Percentiles rank a stretch among this genome's conserved stretches.
phyloP scores from a whole-genome alignment of 2,329 filamentous ascomycete genomes.

The Phyllosticta citribraziliensis region DNA sequence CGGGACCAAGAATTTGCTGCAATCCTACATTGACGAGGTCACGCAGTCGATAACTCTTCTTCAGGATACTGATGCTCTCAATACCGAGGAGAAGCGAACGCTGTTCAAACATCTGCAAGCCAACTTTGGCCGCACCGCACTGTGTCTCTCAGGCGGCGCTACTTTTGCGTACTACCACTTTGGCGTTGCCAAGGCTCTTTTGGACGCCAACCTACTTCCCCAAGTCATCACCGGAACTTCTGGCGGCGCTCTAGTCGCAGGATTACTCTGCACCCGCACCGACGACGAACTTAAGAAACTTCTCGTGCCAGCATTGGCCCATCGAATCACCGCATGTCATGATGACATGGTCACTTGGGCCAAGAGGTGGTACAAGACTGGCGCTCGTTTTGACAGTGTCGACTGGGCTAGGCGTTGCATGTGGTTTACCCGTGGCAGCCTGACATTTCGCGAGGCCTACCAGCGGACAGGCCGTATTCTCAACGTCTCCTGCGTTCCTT shows the following conservation, averaged over 20 bases:
- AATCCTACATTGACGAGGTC: slow-evolving; percentile 81
- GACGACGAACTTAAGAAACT: slow-evolving; percentile 81
- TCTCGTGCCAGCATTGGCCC: slow-evolving; percentile 76
- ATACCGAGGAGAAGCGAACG: slow-evolving; percentile 61
- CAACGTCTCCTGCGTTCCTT: slow-evolving; percentile 92
- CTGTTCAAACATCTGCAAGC: slow-evolving; percentile 83
- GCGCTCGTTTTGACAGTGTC: slow-evolving; percentile 85
- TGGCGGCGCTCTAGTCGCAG: slow-evolving; percentile 83
- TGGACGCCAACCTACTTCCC: slow-evolving; percentile 77
- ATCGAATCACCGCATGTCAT: slow-evolving; percentile 74
- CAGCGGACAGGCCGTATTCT: slow-evolving; percentile 86
- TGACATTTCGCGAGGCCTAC: slow-evolving; percentile 93
- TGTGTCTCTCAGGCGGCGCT: slow-evolving; percentile 88
- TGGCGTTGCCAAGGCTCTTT: slow-evolving; percentile 77
- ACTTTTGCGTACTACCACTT: slow-evolving; percentile 97
- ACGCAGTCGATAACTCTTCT: slow-evolving; percentile 60
- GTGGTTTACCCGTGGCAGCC: slow-evolving; percentile 86
- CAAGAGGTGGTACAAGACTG: slow-evolving; percentile 80
- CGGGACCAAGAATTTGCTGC: slow-evolving; percentile 90
- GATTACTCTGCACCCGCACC: slow-evolving; percentile 76
- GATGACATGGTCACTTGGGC: slow-evolving; percentile 70
- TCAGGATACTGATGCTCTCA: slow-evolving; percentile 55
- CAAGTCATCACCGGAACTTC: slow-evolving; percentile 96
- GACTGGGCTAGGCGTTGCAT: slow-evolving; percentile 78
- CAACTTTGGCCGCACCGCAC: slow-evolving; percentile 84